These are phyloP conservation scores for Diaporthe ampelina DNA, from an alignment of 2,329 filamentous ascomycete genomes.

Conservation along the genomic window DNA sequence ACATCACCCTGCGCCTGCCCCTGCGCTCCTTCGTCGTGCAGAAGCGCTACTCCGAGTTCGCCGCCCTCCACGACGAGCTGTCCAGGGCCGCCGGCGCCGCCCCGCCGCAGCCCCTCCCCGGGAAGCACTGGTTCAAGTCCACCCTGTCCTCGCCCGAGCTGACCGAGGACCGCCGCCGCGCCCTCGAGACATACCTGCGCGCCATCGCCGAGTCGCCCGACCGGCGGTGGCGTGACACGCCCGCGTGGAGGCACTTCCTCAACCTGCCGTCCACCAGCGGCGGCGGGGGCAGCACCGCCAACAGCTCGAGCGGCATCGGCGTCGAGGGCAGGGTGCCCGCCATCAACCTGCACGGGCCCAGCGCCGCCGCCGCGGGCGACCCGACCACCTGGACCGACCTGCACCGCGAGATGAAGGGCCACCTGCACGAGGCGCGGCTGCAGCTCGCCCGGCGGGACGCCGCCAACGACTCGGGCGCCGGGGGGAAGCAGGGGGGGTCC, in stretches of 20 bases:
- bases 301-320: constrained; percentile 59
- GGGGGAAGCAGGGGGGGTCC: constrained; percentile 53
- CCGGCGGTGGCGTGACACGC: constrained; percentile 80
- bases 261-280: constrained; percentile 69
- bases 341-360: constrained; percentile 54
- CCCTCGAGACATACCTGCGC: constrained; percentile 79
- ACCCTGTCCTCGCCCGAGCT: constrained; percentile 78
- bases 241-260: constrained; percentile 80
- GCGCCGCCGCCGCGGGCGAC: constrained; percentile 64
- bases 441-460: constrained; percentile 78
- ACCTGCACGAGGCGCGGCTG: constrained; percentile 76
- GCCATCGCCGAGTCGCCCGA: constrained; percentile 82
- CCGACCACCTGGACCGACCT: constrained; percentile 83
- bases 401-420: constrained; percentile 79
- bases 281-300: constrained; percentile 61
- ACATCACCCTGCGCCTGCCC: constrained; percentile 82
- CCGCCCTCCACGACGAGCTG: constrained; percentile 74
- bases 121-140: constrained; percentile 83
- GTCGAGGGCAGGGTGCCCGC: constrained; percentile 49
- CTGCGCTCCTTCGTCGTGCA: constrained; percentile 81
- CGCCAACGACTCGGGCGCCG: constrained; percentile 55
- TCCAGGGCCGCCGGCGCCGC: constrained; percentile 70
- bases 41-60: constrained; percentile 88
- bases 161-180: constrained; percentile 77
- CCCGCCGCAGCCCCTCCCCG: constrained; percentile 77